Base-by-base conservation (phyloP, 1,139 yeast species). In the Candida tropicalis region DNA sequence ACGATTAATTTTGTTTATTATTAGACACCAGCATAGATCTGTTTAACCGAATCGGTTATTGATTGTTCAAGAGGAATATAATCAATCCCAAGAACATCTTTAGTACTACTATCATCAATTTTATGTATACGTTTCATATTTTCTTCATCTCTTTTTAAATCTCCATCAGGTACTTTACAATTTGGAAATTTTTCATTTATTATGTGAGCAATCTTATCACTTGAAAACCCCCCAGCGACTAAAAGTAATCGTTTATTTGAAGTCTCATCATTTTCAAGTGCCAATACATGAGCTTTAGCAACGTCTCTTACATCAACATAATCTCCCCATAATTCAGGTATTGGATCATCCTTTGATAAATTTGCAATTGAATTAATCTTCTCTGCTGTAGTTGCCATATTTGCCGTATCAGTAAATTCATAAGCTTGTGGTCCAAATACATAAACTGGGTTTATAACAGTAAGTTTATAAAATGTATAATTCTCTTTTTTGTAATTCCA, bases 291-390 rank as follows among this genome's bases (percentile, higher is more conserved):
- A 10, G 80, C 80, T 45, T 55, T 57, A 4, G 83, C 81, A 5
- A 76, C 74, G 51, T 79, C 82, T 43, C 83, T 65, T 1, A 79
- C 84, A 52, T 79, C 82, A 32, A 73, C 65, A 55, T 54, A 64
- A 3, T 45, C 48, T 10, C 63, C 64, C 5, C 22, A 32, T n/a
- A 12, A 11, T 5, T 25, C 38, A 6, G 56, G 56, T 42, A 55
- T 35, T 45, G 25, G 45, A 38, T 47, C 57, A 8, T 47, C 46
- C 1, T 54, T 49, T 9, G 42, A 46, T 50, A 57, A 50, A 18
- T 50, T 55, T 11, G 59, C 49, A 8, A 67, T 37, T 8, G 43
- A 37, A 39, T 62, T 60, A 37, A 73, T 53, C 9, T 64, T 29
- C 43, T 68, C 66, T 29, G 68, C 60, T 1, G 79, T 70, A 1